Evolutionary conservation across 352 stramenopile species (phyloP).

Genomic region (Globisporangium barbulae): DNA sequence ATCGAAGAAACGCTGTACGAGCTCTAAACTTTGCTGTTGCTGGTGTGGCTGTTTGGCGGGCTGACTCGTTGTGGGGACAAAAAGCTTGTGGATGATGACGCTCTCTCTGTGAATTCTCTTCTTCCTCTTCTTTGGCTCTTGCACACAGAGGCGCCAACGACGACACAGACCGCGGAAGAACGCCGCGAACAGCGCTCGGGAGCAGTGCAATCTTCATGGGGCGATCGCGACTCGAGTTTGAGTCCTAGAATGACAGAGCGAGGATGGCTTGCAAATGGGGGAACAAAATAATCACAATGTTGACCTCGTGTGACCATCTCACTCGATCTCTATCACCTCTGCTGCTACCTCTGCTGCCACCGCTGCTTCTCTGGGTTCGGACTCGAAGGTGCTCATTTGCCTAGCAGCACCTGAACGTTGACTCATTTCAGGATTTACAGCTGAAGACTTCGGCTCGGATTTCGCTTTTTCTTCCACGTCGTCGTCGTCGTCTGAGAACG

Average conservation of each 20-base stretch:
- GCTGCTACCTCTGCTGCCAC: not conserved
- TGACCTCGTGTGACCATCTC: not conserved
- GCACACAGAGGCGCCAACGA: slow-evolving; percentile 14
- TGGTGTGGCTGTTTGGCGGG: not conserved
- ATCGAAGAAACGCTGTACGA: slow-evolving; percentile 75
- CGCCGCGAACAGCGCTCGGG: slow-evolving; percentile 1
- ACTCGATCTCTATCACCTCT: slow-evolving; percentile 17
- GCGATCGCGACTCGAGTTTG: slow-evolving; percentile 2
- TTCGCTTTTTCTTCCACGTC: not conserved
- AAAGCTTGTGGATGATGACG: not conserved
- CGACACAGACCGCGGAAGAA: slow-evolving; percentile 10
- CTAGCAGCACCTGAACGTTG: not conserved
- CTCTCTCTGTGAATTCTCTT: slow-evolving; percentile 9
- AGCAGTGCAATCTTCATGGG: slow-evolving; percentile 4
- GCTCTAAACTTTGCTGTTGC: slow-evolving; percentile 21
- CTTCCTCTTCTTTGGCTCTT: slow-evolving; percentile 6
- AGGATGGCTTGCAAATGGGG: not conserved
- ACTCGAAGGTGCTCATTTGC: not conserved
- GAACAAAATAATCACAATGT: not conserved
- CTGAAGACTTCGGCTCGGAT: not conserved
- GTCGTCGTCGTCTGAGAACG: slow-evolving; percentile 26
- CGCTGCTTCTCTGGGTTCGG: not conserved
- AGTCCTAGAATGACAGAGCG: not conserved
- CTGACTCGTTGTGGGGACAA: not conserved
- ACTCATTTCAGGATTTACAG: not conserved